phyloP scores from a whole-genome alignment of 352 stramenopile genomes.

The Globisporangium nodosum region DNA sequence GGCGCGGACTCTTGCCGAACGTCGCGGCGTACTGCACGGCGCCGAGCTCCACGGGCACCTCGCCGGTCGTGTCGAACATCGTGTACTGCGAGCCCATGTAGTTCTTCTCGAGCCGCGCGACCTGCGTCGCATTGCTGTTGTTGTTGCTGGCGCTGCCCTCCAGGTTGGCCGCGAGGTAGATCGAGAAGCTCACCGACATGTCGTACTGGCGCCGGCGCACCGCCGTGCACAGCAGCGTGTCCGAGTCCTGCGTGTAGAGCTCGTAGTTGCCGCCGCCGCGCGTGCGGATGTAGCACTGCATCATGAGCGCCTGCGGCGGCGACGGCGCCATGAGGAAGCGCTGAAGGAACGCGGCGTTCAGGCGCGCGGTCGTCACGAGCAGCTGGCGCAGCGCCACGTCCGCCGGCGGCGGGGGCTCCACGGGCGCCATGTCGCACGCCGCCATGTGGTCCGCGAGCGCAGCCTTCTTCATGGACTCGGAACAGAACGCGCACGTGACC shows the following conservation, averaged over 20 bases:
- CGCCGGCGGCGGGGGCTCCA: slow-evolving; percentile 66
- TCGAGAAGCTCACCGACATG: slow-evolving; percentile 84
- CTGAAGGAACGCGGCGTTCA: slow-evolving; percentile 45
- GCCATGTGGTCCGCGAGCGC: slow-evolving; percentile 54
- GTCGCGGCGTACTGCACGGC: slow-evolving; percentile 83
- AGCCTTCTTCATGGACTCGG: slow-evolving; percentile 69
- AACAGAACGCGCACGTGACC: slow-evolving; percentile 61
- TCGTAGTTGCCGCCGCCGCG: slow-evolving; percentile 79
- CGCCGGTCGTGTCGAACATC: slow-evolving; percentile 63
- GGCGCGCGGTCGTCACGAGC: slow-evolving; percentile 46
- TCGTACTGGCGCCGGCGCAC: slow-evolving; percentile 80
- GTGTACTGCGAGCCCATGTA: slow-evolving; percentile 88
- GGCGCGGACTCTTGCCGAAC: slow-evolving; percentile 79
- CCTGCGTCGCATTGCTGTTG: slow-evolving; percentile 28
- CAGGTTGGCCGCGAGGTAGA: slow-evolving; percentile 56
- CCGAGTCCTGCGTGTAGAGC: slow-evolving; percentile 77
- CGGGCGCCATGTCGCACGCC: slow-evolving; percentile 54
- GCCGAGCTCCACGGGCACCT: slow-evolving; percentile 54
- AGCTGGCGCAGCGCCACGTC: slow-evolving; percentile 64
- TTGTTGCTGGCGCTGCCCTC: slow-evolving; percentile 20
- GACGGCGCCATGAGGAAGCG: slow-evolving; percentile 57
- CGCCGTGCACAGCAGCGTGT: slow-evolving; percentile 70
- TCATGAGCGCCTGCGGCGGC: slow-evolving; percentile 62
- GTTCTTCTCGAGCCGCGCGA: slow-evolving; percentile 82
- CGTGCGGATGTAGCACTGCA: slow-evolving; percentile 86